These are phyloP conservation scores for Lophiostoma macrostomum DNA, from an alignment of 495 filamentous ascomycete species.

Conservation along the genomic window DNA sequence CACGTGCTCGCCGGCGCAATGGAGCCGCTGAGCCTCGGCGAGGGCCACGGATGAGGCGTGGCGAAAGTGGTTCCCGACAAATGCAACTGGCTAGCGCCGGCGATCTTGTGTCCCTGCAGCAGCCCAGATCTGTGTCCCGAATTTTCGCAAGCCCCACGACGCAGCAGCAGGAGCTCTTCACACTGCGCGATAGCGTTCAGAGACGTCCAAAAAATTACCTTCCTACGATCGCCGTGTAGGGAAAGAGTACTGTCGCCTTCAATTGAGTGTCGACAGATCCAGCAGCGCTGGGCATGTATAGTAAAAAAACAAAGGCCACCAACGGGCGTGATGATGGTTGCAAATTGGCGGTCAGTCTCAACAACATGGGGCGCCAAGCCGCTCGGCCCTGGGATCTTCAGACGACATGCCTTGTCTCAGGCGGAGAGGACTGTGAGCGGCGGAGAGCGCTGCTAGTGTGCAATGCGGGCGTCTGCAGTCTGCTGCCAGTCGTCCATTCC, in stretches of 20 bases:
- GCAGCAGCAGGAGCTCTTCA: neutral
- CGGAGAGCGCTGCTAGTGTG: neutral
- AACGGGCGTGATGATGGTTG: constrained; percentile 8
- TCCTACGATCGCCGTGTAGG: neutral
- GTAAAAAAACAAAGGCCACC: no score
- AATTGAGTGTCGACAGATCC: neutral
- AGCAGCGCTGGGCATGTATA: no score
- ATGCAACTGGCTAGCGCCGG: constrained; percentile 3
- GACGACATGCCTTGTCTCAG: neutral
- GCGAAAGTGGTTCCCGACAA: neutral
- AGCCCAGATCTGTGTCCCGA: constrained; percentile 25
- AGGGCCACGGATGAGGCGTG: neutral
- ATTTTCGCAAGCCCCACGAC: constrained; percentile 1
- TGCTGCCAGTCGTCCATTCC: neutral
- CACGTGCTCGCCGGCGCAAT: no score
- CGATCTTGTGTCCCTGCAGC: constrained; percentile 28
- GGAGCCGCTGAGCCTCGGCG: no score
- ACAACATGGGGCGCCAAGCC: constrained; percentile 10
- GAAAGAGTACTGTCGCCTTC: neutral
- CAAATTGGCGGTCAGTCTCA: constrained; percentile 29
- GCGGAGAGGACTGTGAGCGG: constrained; percentile 1
- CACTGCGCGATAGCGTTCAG: neutral
- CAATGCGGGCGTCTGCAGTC: neutral
- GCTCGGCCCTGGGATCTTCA: constrained; percentile 13
- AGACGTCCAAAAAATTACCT: neutral